Conservation (phyloP, 345 rosid species). For the Kernera saxatilis region DNA sequence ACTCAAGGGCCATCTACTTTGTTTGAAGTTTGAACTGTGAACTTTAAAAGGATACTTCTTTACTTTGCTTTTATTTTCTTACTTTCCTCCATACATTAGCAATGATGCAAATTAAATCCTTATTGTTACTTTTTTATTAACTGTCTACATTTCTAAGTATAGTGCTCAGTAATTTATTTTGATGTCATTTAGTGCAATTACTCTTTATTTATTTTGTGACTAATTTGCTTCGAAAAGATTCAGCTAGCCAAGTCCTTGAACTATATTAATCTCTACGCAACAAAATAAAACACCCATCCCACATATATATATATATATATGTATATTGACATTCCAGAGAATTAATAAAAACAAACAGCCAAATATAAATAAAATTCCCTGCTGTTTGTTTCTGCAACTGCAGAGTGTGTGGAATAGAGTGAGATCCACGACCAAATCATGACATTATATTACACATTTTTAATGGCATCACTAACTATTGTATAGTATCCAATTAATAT, state of each 20-base stretch:
- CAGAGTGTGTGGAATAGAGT: conserved; percentile 15
- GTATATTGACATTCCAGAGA: not conserved
- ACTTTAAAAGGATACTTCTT: not conserved
- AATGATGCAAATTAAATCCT: not conserved
- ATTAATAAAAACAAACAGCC: not conserved
- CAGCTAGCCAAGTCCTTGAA: too few species aligned
- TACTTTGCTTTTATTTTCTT: not conserved
- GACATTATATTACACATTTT: not conserved
- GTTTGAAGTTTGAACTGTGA: too few species aligned
- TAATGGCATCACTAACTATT: not conserved
- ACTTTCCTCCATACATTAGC: not conserved
- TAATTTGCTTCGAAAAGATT: too few species aligned
- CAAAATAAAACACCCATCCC: not conserved
- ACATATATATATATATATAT: not conserved
- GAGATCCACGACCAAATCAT: conserved; percentile 23
- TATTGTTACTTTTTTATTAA: not conserved
- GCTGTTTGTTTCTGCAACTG: conserved; percentile 7
- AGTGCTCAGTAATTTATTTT: not conserved
- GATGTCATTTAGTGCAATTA: too few species aligned
- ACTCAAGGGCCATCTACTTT: conserved; percentile 3
- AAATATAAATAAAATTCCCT: not conserved
- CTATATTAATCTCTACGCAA: not conserved
- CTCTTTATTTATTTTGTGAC: too few species aligned
- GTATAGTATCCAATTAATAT: not conserved
- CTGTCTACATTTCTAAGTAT: not conserved